Percentiles rank a stretch among this genome's conserved stretches.
Evolutionary conservation across 148 eudicot genomes (phyloP).

Genomic region (Spergularia bocconei): DNA sequence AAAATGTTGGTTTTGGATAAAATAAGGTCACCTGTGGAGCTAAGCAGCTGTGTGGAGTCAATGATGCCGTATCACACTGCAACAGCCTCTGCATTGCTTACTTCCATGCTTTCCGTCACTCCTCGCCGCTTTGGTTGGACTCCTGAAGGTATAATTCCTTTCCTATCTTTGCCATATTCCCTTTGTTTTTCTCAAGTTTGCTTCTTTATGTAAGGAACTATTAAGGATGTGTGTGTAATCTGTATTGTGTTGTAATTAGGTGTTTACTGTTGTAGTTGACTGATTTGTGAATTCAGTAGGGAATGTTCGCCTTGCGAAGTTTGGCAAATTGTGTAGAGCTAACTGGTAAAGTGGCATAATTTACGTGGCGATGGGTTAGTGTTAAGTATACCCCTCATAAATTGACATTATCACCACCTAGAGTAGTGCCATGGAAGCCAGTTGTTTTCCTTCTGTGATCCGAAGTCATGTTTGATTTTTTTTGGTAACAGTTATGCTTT

Average conservation of each 20-base stretch:
- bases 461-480: neutral
- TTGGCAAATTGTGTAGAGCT: neutral
- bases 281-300: neutral
- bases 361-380: neutral
- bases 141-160: constrained; percentile 52
- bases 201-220: neutral
- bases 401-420: neutral
- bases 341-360: neutral
- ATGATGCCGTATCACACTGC: constrained; percentile 87
- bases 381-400: neutral
- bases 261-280: neutral
- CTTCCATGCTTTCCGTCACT: constrained; percentile 67
- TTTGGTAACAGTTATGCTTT: neutral
- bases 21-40: constrained; percentile 67
- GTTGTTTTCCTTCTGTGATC: neutral
- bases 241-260: neutral
- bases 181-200: neutral
- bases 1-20: neutral
- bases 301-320: neutral
- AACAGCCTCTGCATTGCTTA: constrained; percentile 85
- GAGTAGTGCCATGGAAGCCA: neutral
- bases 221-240: neutral
- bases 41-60: constrained; percentile 60
- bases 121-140: constrained; percentile 65
- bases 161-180: neutral